Percentiles rank a stretch among this genome's conserved stretches.
phyloP scores from a whole-genome alignment of 192 early-diverging fungal species.

The Phlyctochytrium planicorne region DNA sequence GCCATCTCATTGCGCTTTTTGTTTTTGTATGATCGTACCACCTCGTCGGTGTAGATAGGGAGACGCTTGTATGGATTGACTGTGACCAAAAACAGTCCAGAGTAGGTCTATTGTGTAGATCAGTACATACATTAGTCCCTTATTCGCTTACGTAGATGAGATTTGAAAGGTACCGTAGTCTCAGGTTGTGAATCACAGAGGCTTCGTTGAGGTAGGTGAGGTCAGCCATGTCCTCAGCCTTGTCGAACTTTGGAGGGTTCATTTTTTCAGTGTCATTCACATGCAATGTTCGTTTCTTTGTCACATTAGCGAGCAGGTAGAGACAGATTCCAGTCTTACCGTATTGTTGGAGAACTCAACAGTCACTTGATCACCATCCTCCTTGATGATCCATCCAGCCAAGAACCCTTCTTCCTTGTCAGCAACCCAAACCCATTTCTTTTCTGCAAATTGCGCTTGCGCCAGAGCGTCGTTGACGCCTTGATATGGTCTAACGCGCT shows the following conservation, averaged over 20 bases:
- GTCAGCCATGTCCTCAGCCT: conserved; percentile 98
- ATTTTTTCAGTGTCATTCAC: conserved; percentile 89
- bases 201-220: conserved; percentile 96
- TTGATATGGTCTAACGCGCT: background rate
- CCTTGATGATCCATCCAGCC: conserved; percentile 73
- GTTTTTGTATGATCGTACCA: conserved; percentile 66
- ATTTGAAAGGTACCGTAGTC: conserved; percentile 85
- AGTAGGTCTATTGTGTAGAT: conserved; percentile 95
- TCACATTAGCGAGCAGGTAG: background rate
- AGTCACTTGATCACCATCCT: conserved; percentile 69
- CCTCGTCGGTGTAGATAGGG: conserved; percentile 83
- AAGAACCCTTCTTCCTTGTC: conserved; percentile 90
- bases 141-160: conserved; percentile 79
- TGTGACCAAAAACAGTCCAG: conserved; percentile 97
- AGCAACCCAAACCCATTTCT: conserved; percentile 97
- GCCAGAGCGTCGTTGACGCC: conserved; percentile 63
- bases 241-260: conserved; percentile 99
- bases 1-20: conserved; percentile 49
- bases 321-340: conserved; percentile 47
- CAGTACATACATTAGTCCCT: background rate
- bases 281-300: conserved; percentile 72
- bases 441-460: conserved; percentile 85
- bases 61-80: conserved; percentile 95
- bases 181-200: conserved; percentile 96
- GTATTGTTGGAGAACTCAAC: conserved; percentile 77